Base-by-base conservation (phyloP, 2,329 filamentous ascomycete genomes). In the Cordyceps cateniannulata region DNA sequence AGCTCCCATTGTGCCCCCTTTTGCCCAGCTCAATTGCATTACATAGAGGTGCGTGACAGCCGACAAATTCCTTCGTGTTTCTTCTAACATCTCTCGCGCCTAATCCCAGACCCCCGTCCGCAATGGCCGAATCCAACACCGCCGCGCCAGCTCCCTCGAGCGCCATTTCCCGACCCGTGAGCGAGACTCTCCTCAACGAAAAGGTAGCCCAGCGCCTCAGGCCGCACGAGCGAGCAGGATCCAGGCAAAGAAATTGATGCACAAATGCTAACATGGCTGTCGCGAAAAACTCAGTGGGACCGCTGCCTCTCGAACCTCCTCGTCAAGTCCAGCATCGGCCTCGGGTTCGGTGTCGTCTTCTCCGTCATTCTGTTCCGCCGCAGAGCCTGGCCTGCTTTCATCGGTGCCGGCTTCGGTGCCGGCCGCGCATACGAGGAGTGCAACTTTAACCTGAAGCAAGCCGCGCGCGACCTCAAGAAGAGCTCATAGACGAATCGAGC, bases 351-450 rank as follows among this genome's bases (percentile, higher is more conserved):
- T 74, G 89, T 99, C 75, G 91, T 99, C 78, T 98, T 99, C 83
- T 98, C 95, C 64, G 93, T 99, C 64, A 89, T 99, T 62, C 80
- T 99, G 60, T 99, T 99, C 86, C 96, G 96, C 85, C 89, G 96
- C 77, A 88, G 95, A 80, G 91, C 95, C 67, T 99, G 93, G 91
- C 95, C 95, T 62, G 95, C 93, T n/a, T 95, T 91, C 74, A 85
- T 62, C 67, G 95, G 95, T 66, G 83, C 93, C 60, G 95, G 95
- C 62, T 98, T 99, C 75, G 95, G 96, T 74, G 93, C 93, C 65
- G 95, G 95, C 70, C 87, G 96, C 71, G 95, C 95, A 62, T 99
- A 96, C 82, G 95, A 99, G 78, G 95, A 99, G 82, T 97, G 95
- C 79, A 96, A 99, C 81, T 90, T 83, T 79, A 88, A 80, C 78